These are phyloP conservation scores for Penicillium herquei DNA, from an alignment of 495 filamentous ascomycete species.

Conservation along the genomic window DNA sequence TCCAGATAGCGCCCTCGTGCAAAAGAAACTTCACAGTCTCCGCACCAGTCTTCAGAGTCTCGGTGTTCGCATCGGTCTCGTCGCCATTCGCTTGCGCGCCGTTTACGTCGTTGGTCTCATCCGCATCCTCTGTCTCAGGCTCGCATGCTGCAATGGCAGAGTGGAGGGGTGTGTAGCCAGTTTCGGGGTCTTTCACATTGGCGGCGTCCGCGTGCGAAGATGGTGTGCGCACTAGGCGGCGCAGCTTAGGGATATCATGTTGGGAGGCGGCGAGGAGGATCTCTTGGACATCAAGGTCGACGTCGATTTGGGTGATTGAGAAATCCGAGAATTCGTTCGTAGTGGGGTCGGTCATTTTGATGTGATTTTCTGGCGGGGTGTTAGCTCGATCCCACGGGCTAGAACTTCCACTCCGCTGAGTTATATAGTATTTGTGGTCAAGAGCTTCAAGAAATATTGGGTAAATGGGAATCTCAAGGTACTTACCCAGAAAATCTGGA, in stretches of 20 bases:
- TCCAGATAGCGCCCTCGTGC: slow-evolving; percentile 92
- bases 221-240: slow-evolving; percentile 65
- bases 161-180: slow-evolving; percentile 84
- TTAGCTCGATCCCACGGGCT: background rate
- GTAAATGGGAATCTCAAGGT: too few relatives aligned
- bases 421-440: too few relatives aligned
- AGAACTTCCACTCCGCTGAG: too few relatives aligned
- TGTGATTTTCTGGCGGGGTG: background rate
- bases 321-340: slow-evolving; percentile 20
- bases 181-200: slow-evolving; percentile 78
- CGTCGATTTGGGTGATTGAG: slow-evolving; percentile 31
- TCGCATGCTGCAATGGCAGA: slow-evolving; percentile 86
- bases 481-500: slow-evolving; percentile 1
- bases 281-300: slow-evolving; percentile 46
- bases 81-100: background rate
- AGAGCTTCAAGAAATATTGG: too few relatives aligned
- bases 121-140: slow-evolving; percentile 35
- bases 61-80: slow-evolving; percentile 17
- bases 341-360: slow-evolving; percentile 27
- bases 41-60: slow-evolving; percentile 53
- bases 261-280: slow-evolving; percentile 80
- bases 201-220: slow-evolving; percentile 51
- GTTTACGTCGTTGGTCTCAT: slow-evolving; percentile 23
- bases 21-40: slow-evolving; percentile 74
- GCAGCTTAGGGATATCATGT: slow-evolving; percentile 75